Base-by-base conservation (phyloP, 1,284 basidiomycete genomes). In the Ceratobasidium papillatum region DNA sequence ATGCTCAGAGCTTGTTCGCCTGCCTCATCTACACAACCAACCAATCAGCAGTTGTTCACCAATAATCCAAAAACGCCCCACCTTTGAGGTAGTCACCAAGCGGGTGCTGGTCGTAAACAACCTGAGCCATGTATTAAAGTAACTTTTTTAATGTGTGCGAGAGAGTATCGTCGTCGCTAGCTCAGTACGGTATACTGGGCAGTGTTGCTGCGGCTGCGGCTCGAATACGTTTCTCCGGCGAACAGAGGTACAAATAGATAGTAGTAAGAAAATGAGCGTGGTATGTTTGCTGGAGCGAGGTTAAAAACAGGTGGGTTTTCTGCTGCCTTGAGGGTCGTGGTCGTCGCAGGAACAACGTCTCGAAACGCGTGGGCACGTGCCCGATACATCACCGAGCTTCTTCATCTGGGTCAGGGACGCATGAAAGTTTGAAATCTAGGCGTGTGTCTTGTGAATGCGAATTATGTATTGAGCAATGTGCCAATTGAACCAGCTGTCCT, bases 31-130 rank as follows among this genome's bases (percentile, higher is more conserved):
- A 71, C 74, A 76, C 65, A 38, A 17, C 0, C 58, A 22, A n/a
- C n/a, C n/a, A n/a, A n/a, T 74, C 32, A 74, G 64, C 62, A 25
- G 34, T 22, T 19, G 32, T 34, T 5, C 32, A 8, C 32, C 7
- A 1, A 7, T 36, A 36, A n/a, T 58, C 54, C 1, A 54, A 36
- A 71, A 77, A 71, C 77, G 82, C 87, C n/a, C 63, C 75, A 91
- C 92, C 88, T 85, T 85, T 84, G 66, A 94, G 84, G 80, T 94
- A 94, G 77, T 88, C 86, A 79, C 90, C 88, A 52, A 94, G 85
- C 52, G 92, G 92, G 79, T 93, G 91, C 75, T 91, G 87, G 78
- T 92, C 88, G 82, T 91, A 93, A 77, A 93, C 81, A 76, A 92
- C 86, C 83, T 93, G 90, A 41, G 92, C 92, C 92, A 94, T 94